Evolutionary conservation across 179 eudicot species (phyloP), one percentile per base, ranked within the genome.

Genomic region (Beta macrorhiza): DNA sequence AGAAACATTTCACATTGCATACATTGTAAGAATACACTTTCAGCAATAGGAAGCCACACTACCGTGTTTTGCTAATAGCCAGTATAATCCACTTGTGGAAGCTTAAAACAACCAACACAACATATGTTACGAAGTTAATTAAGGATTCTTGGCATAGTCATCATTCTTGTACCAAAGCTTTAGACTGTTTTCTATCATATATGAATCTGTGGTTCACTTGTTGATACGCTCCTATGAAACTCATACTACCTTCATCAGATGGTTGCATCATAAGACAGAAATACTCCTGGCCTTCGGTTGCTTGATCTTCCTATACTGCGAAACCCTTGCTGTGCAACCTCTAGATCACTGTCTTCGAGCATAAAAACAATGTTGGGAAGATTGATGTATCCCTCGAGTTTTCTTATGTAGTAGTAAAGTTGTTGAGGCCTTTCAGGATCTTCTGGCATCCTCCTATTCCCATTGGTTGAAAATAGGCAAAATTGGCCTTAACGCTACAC

Each of bases 141-240:
- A 74, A 58, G 64, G 64, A 22, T 72, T 47, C 10, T 25, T 73
- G 8, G 78, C 72, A 47, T 71, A 77, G 65, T 77, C 72, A 19
- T 47, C 72, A 49, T 20, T 63, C 59, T 64, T 77, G 71, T 63
- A 64, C 20, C 65, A 77, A 8, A 77, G 47, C 72, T 29, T 29
- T 77, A 16, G 51, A 49, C 15, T 77, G 45, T 2, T 64, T 8
- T 17, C 58, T 77, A 7, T 64, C 61, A 25, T 77, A 77, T 45
- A 77, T 5, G 45, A 77, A 7, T 57, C 6, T 49, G 49, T 77
- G 72, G 20, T 64, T 77, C 44, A 45, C 80, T 68, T 63, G 71
- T 70, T 77, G 80, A 64, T 44, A 77, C 64, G 80, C 80, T 64
- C 80, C 80, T 20, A 77, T 63, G 57, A 29, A 29, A 29, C 32